Conservation (phyloP, 1,284 basidiomycete genomes). For the Schizopora paradoxa region DNA sequence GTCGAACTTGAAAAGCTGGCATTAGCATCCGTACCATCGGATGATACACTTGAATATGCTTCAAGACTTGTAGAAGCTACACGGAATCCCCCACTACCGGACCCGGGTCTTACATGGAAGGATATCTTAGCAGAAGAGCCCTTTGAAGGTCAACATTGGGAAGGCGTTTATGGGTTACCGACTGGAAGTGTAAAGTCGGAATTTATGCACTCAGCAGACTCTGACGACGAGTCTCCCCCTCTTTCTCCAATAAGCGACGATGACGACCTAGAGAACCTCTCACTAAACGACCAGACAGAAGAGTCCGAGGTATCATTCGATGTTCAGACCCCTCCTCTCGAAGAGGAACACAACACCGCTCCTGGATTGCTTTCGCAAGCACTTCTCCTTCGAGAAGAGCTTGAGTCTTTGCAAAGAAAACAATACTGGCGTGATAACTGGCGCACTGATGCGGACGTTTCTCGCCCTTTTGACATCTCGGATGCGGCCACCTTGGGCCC, state of each 20-base stretch:
- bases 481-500: conserved; percentile 62
- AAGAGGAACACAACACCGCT: too few relatives aligned
- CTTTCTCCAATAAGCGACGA: conserved; percentile 44
- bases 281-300: conserved; percentile 42
- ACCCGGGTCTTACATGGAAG: conserved; percentile 55
- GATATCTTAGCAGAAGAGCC: conserved; percentile 74
- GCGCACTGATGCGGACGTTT: conserved; percentile 41
- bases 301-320: conserved; percentile 29
- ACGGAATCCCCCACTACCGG: conserved; percentile 38
- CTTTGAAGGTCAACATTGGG: conserved; percentile 75
- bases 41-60: conserved; percentile 44
- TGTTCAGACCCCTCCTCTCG: conserved; percentile 1
- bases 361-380: conserved; percentile 2
- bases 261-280: conserved; percentile 38
- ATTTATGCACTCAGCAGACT: conserved; percentile 38
- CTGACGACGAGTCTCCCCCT: conserved; percentile 40
- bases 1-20: conserved; percentile 39
- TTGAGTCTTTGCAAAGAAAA: conserved; percentile 51
- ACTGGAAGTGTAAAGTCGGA: conserved; percentile 36
- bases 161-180: conserved; percentile 50
- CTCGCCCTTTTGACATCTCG: conserved; percentile 48
- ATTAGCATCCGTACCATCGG: conserved; percentile 48
- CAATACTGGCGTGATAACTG: conserved; percentile 71
- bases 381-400: conserved; percentile 41
- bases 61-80: conserved; percentile 43